phyloP scores from a whole-genome alignment of 306 rosid genomes.

The Prunus salicina region DNA sequence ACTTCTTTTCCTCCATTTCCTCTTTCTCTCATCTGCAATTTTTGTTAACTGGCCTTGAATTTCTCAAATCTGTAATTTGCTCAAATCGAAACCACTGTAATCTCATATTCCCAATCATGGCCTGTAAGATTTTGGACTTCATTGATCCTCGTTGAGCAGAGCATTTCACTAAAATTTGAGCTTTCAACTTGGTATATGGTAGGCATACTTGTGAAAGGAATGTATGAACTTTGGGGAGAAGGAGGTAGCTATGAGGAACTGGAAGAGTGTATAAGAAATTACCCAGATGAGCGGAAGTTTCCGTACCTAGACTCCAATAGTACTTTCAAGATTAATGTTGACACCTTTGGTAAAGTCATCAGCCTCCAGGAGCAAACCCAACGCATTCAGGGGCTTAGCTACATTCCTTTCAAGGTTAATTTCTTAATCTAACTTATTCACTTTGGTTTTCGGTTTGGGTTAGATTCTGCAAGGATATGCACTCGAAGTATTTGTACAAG shows the following conservation, averaged over 20 bases:
- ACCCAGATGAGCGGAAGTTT: conserved; percentile 68
- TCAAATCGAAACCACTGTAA: not conserved
- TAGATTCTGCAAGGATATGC: not conserved
- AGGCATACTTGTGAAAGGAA: conserved; percentile 96
- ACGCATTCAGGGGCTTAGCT: conserved; percentile 62
- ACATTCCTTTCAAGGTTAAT: conserved; percentile 80
- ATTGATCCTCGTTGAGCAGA: not conserved
- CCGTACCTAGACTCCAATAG: conserved; percentile 62
- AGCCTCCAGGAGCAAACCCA: conserved; percentile 67
- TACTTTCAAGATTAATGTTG: conserved; percentile 82
- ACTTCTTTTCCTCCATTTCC: not conserved
- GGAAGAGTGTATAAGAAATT: conserved; percentile 57
- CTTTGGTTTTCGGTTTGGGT: not conserved
- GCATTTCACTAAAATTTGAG: not conserved
- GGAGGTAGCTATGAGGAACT: conserved; percentile 74
- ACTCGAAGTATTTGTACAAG: not conserved
- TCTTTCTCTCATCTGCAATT: not conserved
- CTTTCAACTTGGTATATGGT: conserved; percentile 1
- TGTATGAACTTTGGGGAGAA: conserved; percentile 96
- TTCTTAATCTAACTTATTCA: conserved; percentile 1
- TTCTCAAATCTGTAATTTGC: not conserved
- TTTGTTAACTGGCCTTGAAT: not conserved
- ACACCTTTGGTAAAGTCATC: conserved; percentile 76
- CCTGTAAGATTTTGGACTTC: not conserved
- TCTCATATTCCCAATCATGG: too few species aligned